Evolutionary conservation across 1,284 basidiomycete species (phyloP).

Genomic region (Fistulinella staudtii): DNA sequence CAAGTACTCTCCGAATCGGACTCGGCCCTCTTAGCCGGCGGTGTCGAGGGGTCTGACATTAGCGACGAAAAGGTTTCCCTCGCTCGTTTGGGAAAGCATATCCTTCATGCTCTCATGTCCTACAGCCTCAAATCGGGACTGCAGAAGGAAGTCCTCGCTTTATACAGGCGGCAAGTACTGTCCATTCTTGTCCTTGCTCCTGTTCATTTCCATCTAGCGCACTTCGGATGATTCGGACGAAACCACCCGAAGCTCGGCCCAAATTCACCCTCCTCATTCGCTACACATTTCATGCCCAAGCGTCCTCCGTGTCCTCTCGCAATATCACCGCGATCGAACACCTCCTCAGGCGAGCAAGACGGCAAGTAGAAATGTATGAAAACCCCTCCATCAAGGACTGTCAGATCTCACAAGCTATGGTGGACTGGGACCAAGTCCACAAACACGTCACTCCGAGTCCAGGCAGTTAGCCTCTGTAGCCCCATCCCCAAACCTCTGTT

Average conservation of each 20-base stretch:
- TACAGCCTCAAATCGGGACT: conserved; percentile 54
- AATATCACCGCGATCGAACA: conserved; percentile 69
- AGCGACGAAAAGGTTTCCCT: neutral
- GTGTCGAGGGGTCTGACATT: conserved; percentile 23
- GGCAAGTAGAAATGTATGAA: conserved; percentile 68
- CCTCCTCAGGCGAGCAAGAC: conserved; percentile 58
- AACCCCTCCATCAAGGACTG: conserved; percentile 64
- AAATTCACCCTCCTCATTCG: conserved; percentile 67
- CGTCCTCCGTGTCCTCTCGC: conserved; percentile 54
- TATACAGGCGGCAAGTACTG: conserved; percentile 63
- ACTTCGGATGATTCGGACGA: conserved; percentile 65
- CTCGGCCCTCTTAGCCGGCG: conserved; percentile 12
- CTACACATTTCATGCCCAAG: conserved; percentile 64
- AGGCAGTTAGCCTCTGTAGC: conserved; percentile 7
- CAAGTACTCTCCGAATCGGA: neutral
- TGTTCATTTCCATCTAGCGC: conserved; percentile 46
- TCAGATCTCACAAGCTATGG: conserved; percentile 65
- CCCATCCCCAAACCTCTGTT: neutral
- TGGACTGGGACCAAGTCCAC: conserved; percentile 47
- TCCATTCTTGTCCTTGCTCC: neutral
- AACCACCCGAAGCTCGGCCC: conserved; percentile 52
- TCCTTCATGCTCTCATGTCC: conserved; percentile 13
- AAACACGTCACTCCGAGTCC: neutral
- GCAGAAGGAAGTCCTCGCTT: conserved; percentile 63
- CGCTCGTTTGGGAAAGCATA: neutral